Percentiles rank a stretch among this genome's conserved stretches.
Evolutionary conservation across 345 rosid genomes (phyloP).

Genomic region (Populus nigra): DNA sequence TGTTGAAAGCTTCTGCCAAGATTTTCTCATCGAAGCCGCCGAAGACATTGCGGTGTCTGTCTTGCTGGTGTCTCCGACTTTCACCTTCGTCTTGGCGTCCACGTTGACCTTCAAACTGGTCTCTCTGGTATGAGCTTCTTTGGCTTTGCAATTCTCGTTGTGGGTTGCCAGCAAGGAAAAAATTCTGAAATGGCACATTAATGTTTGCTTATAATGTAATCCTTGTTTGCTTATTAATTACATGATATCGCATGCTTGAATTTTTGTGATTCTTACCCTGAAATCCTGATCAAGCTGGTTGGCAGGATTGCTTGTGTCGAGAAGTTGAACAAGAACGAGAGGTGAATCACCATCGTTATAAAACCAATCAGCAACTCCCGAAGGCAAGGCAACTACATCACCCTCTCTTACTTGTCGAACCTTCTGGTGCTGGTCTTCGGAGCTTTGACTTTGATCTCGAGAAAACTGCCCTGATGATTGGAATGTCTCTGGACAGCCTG

Average conservation of each 20-base stretch:
- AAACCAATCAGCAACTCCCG: conserved; percentile 45
- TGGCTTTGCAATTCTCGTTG: conserved; percentile 17
- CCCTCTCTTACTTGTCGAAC: conserved; percentile 33
- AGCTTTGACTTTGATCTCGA: background rate
- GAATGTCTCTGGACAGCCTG: conserved; percentile 44
- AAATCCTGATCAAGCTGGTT: conserved; percentile 46
- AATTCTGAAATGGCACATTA: conserved; percentile 28
- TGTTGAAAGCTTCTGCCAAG: conserved; percentile 9
- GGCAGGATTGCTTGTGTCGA: conserved; percentile 26
- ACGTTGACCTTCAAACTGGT: too few species aligned
- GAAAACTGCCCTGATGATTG: background rate
- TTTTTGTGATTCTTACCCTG: conserved; percentile 22
- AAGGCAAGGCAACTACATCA: conserved; percentile 39
- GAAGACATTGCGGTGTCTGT: background rate
- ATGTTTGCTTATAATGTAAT: background rate
- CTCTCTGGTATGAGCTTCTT: background rate
- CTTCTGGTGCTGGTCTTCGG: conserved; percentile 34
- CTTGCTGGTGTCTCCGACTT: background rate
- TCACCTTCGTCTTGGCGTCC: background rate
- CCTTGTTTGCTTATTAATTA: background rate
- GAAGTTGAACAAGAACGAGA: conserved; percentile 33
- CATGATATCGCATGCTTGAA: background rate
- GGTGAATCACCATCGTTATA: conserved; percentile 38
- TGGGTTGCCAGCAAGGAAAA: conserved; percentile 51
- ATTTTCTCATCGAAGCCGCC: background rate